These are phyloP conservation scores for Chlamydomonas incerta DNA, from an alignment of 139 green algal genomes.

Conservation along the genomic window DNA sequence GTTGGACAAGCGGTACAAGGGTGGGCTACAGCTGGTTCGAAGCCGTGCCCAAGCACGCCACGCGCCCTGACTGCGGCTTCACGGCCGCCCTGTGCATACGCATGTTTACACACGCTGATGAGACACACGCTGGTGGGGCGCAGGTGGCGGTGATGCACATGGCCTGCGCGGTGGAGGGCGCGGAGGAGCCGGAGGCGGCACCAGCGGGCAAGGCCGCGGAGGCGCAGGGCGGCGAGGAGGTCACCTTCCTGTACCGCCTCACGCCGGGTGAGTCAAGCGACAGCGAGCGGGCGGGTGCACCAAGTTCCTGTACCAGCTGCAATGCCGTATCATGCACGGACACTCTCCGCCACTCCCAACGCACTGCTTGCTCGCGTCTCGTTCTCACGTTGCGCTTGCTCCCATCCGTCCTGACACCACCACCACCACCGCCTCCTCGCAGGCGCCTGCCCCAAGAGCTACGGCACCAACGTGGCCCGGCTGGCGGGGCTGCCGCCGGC, in stretches of 20 bases:
- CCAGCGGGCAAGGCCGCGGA: not conserved
- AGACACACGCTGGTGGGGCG: too few relatives aligned
- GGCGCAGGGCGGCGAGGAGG: conserved; percentile 66
- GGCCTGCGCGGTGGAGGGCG: conserved; percentile 76
- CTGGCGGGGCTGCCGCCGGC: conserved; percentile 89
- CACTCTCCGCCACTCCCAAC: too few relatives aligned
- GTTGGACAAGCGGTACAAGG: too few relatives aligned
- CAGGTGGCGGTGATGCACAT: conserved; percentile 89
- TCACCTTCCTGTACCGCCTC: conserved; percentile 97
- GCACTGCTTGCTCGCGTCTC: too few relatives aligned
- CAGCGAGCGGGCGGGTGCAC: not conserved
- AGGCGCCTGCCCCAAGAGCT: conserved; percentile 92
- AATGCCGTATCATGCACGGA: too few relatives aligned
- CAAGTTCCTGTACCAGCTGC: not conserved
- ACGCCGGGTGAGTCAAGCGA: not conserved
- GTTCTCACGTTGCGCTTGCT: too few relatives aligned
- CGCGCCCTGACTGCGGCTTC: too few relatives aligned
- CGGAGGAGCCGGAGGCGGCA: not conserved
- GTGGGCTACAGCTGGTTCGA: too few relatives aligned
- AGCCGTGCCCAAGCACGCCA: too few relatives aligned
- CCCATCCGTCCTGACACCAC: too few relatives aligned
- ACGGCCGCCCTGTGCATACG: too few relatives aligned
- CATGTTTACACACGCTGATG: too few relatives aligned
- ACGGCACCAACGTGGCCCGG: conserved; percentile 95
- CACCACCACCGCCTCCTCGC: conserved; percentile 2